phyloP scores from a whole-genome alignment of 768 basidiomycete genomes.

The Leccinum ochraceum region DNA sequence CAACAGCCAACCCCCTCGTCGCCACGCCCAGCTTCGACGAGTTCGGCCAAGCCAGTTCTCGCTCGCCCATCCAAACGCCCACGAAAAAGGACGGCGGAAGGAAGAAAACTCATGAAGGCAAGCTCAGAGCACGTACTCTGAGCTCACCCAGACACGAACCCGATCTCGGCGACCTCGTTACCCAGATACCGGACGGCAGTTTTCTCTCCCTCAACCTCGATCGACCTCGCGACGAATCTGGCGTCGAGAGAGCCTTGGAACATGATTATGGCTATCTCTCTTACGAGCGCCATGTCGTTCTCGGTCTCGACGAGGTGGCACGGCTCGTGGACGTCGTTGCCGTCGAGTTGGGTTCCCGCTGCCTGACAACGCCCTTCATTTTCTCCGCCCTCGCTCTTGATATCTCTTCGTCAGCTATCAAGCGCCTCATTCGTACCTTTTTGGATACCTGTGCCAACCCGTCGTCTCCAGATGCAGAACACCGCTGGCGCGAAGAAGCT shows the following conservation, averaged over 20 bases:
- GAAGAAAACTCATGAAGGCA: conserved; percentile 42
- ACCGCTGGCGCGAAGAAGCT: conserved; percentile 77
- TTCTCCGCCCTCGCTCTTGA: conserved; percentile 90
- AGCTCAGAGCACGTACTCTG: conserved; percentile 42
- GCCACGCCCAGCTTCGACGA: conserved; percentile 48
- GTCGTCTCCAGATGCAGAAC: conserved; percentile 44
- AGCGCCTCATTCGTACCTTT: conserved; percentile 78
- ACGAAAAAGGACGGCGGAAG: conserved; percentile 54
- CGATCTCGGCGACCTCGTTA: conserved; percentile 36
- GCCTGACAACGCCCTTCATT: conserved; percentile 86
- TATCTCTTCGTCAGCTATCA: conserved; percentile 71
- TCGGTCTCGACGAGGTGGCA: conserved; percentile 73
- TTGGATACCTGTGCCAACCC: conserved; percentile 56
- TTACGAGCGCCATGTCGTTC: conserved; percentile 69
- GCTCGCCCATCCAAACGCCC: conserved; percentile 14
- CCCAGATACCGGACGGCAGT: conserved; percentile 48
- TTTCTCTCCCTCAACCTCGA: conserved; percentile 57
- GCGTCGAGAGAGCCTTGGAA: conserved; percentile 40
- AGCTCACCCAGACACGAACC: conserved; percentile 39
- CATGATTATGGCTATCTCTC: conserved; percentile 74
- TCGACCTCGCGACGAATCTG: conserved; percentile 41
- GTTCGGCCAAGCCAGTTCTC: conserved; percentile 56
- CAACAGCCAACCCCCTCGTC: conserved; percentile 8
- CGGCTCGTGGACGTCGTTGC: conserved; percentile 71
- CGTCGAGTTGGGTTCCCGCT: conserved; percentile 69